Evolutionary conservation across 768 basidiomycete species (phyloP), one percentile per base, ranked within the genome.

Genomic region (Mycena rebaudengoi): DNA sequence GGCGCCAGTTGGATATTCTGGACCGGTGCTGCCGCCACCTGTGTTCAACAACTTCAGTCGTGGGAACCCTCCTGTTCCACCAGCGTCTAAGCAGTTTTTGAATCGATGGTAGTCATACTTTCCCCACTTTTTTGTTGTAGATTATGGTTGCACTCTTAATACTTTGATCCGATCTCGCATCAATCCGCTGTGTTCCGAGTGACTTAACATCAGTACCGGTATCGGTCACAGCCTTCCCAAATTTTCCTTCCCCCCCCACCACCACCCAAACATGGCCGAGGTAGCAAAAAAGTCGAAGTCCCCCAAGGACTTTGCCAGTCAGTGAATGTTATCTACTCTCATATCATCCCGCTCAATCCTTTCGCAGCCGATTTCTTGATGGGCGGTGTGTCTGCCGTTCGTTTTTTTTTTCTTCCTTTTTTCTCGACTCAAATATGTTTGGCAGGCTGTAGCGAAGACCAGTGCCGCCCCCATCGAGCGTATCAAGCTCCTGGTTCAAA

Each of bases 391-490:
- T 94, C 93, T 68, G 92, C 94, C 73, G 92, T 94, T 78, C 50
- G 91, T 83, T 57, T 67, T 52, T 23, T 48, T 23, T 30, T 39
- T 29, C 7, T 29, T 0, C 40, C 10, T 32, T 14, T 64, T 39
- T 29, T 56, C 56, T 58, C 59, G 57, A 37, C 30, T 62, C 45
- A n/a, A n/a, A n/a, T n/a, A n/a, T 64, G 33, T 63, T 63, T 33
- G 78, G 26, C 65, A 96, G 94, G 98, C 98, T 71, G 94, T 99
- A 79, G 92, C 98, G 58, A 99, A 99, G 89, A 99, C 98, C 70
- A 93, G 92, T 69, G 98, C 98, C 72, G 98, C 98, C 68, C 98
- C 98, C 82, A 99, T 99, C 75, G 98, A 99, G 89, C 96, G 98
- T 77, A 97, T 99, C 83, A 99, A 99, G 86, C 90, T 99, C 74